Conservation (phyloP, 176 grass and related monocot genomes). For the Avena atlantica region DNA sequence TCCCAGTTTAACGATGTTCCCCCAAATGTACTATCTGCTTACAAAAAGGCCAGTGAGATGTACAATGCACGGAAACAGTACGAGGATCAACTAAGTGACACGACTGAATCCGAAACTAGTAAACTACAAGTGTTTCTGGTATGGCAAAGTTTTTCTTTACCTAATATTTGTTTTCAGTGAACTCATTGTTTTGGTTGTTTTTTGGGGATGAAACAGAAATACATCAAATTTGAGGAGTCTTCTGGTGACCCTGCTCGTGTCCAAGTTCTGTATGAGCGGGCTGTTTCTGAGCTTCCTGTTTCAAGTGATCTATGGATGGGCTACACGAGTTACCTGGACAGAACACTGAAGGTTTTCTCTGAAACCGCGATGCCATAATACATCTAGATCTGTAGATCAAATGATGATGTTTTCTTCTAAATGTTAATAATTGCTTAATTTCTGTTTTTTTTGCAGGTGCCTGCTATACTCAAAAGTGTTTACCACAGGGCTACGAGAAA, state of each 20-base stretch:
- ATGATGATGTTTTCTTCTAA: conserved; percentile 10
- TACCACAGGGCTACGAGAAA: conserved; percentile 94
- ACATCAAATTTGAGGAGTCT: conserved; percentile 91
- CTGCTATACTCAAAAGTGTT: conserved; percentile 70
- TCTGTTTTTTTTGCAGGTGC: conserved; percentile 64
- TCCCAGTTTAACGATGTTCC: conserved; percentile 74
- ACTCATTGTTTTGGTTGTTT: conserved; percentile 16
- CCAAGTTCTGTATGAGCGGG: conserved; percentile 88
- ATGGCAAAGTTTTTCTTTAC: conserved; percentile 16
- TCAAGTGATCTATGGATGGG: conserved; percentile 80
- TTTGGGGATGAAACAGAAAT: conserved; percentile 68
- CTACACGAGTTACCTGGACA: conserved; percentile 86
- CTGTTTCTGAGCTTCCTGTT: conserved; percentile 80
- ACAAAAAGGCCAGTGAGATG: conserved; percentile 74
- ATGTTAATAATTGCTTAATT: conserved; percentile 23
- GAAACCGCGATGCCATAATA: conserved; percentile 13
- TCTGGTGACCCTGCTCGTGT: conserved; percentile 83
- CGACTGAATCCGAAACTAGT: conserved; percentile 58
- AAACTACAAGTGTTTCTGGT: conserved; percentile 84
- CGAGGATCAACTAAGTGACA: conserved; percentile 69
- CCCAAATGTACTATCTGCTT: conserved; percentile 66
- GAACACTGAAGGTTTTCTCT: conserved; percentile 74
- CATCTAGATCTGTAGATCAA: conserved; percentile 15
- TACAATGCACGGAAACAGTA: conserved; percentile 82
- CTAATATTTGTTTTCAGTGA: conserved; percentile 20